phyloP scores from a whole-genome alignment of 1,139 yeast species.

The Meyerozyma smithsonii region DNA sequence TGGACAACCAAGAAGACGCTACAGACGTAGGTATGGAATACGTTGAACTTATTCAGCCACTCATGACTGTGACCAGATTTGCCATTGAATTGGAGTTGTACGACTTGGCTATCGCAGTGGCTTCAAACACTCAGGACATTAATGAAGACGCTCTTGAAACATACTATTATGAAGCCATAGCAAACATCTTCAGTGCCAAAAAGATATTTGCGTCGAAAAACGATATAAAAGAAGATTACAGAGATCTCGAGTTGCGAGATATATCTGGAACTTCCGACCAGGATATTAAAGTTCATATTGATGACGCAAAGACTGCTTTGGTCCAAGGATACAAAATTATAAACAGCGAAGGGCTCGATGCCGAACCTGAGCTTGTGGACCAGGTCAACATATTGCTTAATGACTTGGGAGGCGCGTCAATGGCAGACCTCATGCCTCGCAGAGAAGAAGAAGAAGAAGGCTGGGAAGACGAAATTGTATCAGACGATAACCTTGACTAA shows the following conservation, averaged over 20 bases:
- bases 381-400: conserved; percentile 47
- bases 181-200: conserved; percentile 58
- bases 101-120: conserved; percentile 59
- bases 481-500: conserved; percentile 14
- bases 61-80: conserved; percentile 65
- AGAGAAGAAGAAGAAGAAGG: conserved; percentile 38
- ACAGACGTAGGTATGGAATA: conserved; percentile 48
- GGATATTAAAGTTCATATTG: conserved; percentile 27
- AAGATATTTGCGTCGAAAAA: conserved; percentile 18
- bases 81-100: conserved; percentile 73
- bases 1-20: conserved; percentile 16
- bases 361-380: conserved; percentile 50
- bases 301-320: conserved; percentile 50
- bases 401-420: conserved; percentile 57
- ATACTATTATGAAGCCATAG: conserved; percentile 77
- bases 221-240: conserved; percentile 38
- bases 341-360: conserved; percentile 39
- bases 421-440: conserved; percentile 43
- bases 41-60: conserved; percentile 61
- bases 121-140: conserved; percentile 61
- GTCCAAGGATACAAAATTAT: conserved; percentile 52
- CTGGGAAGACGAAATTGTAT: conserved; percentile 43
- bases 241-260: conserved; percentile 36
- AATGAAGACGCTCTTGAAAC: conserved; percentile 81
- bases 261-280: conserved; percentile 17